Conservation (phyloP, 768 basidiomycete genomes). For the Lentinula lateritia region DNA sequence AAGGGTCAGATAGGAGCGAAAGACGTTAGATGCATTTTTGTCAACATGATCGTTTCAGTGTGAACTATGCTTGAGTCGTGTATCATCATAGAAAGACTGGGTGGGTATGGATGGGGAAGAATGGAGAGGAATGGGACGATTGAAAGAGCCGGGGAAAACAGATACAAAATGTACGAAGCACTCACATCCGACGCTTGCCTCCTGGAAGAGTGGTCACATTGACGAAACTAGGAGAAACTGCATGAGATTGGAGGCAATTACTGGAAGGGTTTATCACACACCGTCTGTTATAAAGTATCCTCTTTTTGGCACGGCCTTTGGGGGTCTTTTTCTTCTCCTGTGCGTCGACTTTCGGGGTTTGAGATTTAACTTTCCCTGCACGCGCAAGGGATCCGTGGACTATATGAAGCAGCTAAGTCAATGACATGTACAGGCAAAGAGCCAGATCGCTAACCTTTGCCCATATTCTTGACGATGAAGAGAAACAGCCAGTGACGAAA, state of each 20-base stretch:
- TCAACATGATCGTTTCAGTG: slow-evolving; percentile 88
- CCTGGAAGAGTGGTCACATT: slow-evolving; percentile 88
- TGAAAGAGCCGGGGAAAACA: neutral
- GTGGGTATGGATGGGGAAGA: neutral
- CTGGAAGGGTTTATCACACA: slow-evolving; percentile 30
- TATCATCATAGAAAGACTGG: slow-evolving; percentile 46
- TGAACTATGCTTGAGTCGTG: slow-evolving; percentile 86
- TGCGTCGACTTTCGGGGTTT: slow-evolving; percentile 96
- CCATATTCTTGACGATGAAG: slow-evolving; percentile 45
- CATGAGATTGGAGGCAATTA: neutral
- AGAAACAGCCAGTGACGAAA: neutral
- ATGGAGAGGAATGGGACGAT: neutral
- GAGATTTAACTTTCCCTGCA: slow-evolving; percentile 99
- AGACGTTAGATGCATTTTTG: slow-evolving; percentile 85
- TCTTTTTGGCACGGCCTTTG: slow-evolving; percentile 97
- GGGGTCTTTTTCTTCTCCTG: slow-evolving; percentile 99
- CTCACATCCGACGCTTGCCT: slow-evolving; percentile 96
- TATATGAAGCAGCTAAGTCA: slow-evolving; percentile 20
- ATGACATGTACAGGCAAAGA: neutral
- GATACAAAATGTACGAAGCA: slow-evolving; percentile 19
- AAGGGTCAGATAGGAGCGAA: slow-evolving; percentile 98
- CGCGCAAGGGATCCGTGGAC: slow-evolving; percentile 99
- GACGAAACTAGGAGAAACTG: slow-evolving; percentile 57
- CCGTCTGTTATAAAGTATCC: slow-evolving; percentile 85
- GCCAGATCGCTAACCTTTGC: slow-evolving; percentile 47